Evolutionary conservation across 495 filamentous ascomycete species (phyloP), one percentile per base, ranked within the genome.

Genomic region (Aspergillus campestris): DNA sequence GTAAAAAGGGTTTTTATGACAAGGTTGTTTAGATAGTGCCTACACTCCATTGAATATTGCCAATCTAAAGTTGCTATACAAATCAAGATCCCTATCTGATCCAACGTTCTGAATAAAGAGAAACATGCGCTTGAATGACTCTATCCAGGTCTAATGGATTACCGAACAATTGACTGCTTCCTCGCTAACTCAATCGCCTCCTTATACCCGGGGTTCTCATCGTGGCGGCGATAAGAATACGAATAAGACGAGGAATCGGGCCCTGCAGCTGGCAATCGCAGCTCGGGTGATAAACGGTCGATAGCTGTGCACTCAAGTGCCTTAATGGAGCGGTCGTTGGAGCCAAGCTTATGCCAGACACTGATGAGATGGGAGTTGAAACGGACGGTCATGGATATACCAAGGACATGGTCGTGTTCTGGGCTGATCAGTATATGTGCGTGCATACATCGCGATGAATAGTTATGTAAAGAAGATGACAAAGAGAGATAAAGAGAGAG

Each of bases 321-420:
- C 48, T 88, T 79, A 48, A 89, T 81, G 3, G 84, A 89, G 47
- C 72, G 78, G 46, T 85, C 71, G 59, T 87, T 84, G 15, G 56
- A 55, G 11, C 77, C 80, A 51, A 90, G 84, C 31, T 89, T 84
- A 64, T 94, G 89, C 89, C 89, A 95, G 51, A 95, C 77, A 40
- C 81, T 82, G 57, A 95, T 83, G 33, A 89, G 75, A 53, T 88
- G 78, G 3, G 79, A 80, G 48, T 76, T 86, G 59, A 82, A 72
- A 37, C 81, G 70, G 1, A 76, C 70, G 45, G 84, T 75, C 38
- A 84, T 66, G 1, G 78, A 77, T 15, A 80, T 71, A 3, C 67
- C 62, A 8, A 89, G 84, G 77, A 94, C 53, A 38, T 65, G 83
- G 48, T 89, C 84, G 58, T 95, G 89, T 47, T 80, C 61, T 65